These are phyloP conservation scores for Aspergillus costaricaensis DNA, from an alignment of 2,329 filamentous ascomycete species.

Conservation along the genomic window DNA sequence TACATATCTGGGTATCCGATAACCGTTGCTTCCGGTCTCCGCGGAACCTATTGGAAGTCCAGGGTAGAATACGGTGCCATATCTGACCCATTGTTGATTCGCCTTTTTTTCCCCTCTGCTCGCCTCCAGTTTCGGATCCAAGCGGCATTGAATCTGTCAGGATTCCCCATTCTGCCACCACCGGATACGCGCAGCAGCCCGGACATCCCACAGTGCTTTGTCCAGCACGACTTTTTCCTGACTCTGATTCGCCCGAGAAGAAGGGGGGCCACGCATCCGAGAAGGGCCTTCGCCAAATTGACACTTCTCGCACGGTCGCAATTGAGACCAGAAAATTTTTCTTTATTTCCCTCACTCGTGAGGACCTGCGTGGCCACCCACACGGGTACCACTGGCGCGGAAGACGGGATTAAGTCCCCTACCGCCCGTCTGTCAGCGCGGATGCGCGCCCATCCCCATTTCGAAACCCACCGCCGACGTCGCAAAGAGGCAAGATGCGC, in stretches of 20 bases:
- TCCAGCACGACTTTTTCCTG: constrained; percentile 7
- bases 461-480: constrained; percentile 14
- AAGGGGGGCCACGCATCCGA: background rate
- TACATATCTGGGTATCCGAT: background rate
- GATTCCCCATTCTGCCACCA: background rate
- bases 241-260: constrained; percentile 19
- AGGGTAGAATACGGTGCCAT: background rate
- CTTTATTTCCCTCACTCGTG: background rate
- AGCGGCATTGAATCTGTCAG: background rate
- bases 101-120: background rate
- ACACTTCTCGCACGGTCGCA: constrained; percentile 12
- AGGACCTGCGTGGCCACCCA: constrained; percentile 8
- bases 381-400: constrained; percentile 7
- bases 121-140: background rate
- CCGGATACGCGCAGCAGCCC: constrained; percentile 5
- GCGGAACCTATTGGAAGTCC: background rate
- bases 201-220: constrained; percentile 7
- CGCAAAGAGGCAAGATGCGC: constrained; percentile 6
- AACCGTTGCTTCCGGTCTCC: constrained; percentile 5
- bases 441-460: constrained; percentile 27
- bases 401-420: constrained; percentile 19
- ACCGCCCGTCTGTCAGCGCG: constrained; percentile 29
- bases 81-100: background rate
- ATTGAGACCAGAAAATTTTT: background rate
- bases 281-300: background rate